Conservation (phyloP, 495 filamentous ascomycete genomes). For the Penicillium macrosclerotiorum region DNA sequence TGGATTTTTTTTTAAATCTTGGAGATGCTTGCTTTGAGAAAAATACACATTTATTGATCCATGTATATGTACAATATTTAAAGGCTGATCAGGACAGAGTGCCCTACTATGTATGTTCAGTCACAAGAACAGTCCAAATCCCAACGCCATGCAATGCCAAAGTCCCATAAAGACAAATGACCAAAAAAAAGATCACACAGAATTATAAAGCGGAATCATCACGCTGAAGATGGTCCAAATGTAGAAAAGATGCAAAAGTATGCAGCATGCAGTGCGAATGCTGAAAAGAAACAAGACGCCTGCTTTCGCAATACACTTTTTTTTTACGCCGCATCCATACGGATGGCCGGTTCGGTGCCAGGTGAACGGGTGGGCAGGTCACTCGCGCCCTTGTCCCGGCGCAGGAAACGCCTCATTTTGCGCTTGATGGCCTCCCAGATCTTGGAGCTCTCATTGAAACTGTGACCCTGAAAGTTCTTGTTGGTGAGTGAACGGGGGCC, state of each 20-base stretch:
- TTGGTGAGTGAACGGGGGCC: conserved; percentile 60
- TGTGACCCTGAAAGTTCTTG: conserved; percentile 57
- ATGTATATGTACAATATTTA: conserved; percentile 12
- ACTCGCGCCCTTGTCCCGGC: conserved; percentile 10
- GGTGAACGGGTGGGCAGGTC: conserved; percentile 8
- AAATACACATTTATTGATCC: not conserved
- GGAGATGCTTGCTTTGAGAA: too few relatives aligned
- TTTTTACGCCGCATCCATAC: conserved; percentile 9
- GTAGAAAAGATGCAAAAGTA: not conserved
- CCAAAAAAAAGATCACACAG: not conserved
- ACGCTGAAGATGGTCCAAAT: conserved; percentile 2
- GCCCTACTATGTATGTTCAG: conserved; percentile 5
- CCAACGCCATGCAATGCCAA: conserved; percentile 29
- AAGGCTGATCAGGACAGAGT: not conserved
- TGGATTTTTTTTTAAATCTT: too few relatives aligned
- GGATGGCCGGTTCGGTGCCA: conserved; percentile 7
- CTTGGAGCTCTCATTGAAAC: conserved; percentile 34
- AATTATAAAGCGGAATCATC: conserved; percentile 1
- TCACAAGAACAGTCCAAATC: conserved; percentile 6
- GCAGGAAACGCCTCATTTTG: conserved; percentile 14
- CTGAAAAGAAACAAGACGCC: conserved; percentile 5
- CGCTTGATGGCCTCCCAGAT: conserved; percentile 29
- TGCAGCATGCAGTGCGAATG: conserved; percentile 3
- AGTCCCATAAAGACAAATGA: too few relatives aligned
- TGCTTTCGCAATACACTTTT: too few relatives aligned